Evolutionary conservation across 2,329 filamentous ascomycete genomes (phyloP), one percentile per base, ranked within the genome.

Genomic region (Aspergillus sergii): DNA sequence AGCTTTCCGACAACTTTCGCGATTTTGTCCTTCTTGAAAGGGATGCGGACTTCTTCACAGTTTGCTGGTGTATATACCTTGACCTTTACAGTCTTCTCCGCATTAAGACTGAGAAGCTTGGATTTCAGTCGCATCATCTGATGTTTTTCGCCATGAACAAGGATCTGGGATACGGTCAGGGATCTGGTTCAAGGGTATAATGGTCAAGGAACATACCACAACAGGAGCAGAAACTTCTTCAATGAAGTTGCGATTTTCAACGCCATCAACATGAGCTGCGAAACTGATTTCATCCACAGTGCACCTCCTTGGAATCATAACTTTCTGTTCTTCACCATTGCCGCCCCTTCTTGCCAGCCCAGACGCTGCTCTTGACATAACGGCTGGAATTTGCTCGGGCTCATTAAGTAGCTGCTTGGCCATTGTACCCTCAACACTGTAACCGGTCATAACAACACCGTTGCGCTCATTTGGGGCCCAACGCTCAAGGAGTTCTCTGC

Each of bases 391-490:
- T 72, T 93, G 90, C 65, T 97, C 94, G 0, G 95, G 95, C 75
- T 98, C 95, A 69, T 94, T 92, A 80, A 98, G 90, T 66, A 99
- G 92, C 71, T 95, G 89, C 78, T 97, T 94, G 4, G 93, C 95
- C 94, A 99, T 98, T 0, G 95, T 99, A 7, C 95, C 95, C 79
- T 99, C 95, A 9, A 99, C 94, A 65, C 93, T 97, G 81, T 99
- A 99, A 75, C 95, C 95, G 0, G 95, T 99, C 78, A 99, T 97
- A 71, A 99, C 91, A 50, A 99, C 93, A n/a, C 94, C 95, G 73
- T 99, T 99, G 77, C 95, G 94, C 66, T 95, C 91, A 78, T 92
- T 96, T 0, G 95, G 95, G 1, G 94, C 94, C 95, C 95, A 99
- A 71, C 94, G 84, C 81, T 99, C 95, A 5, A 99, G 85, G 11